phyloP scores from a whole-genome alignment of 2,329 filamentous ascomycete species.

The Aspergillus sojae region DNA sequence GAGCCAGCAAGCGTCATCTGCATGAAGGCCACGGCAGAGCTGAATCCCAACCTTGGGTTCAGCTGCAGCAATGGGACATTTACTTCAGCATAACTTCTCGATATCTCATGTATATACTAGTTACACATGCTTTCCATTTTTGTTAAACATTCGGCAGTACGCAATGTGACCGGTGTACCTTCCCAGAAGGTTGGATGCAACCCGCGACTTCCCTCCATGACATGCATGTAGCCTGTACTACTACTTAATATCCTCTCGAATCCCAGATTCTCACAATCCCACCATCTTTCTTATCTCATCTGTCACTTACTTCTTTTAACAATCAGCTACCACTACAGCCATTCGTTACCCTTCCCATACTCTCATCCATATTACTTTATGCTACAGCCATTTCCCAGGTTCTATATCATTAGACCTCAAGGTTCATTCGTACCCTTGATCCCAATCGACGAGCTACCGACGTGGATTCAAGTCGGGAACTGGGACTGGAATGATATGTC shows the following conservation, averaged over 20 bases:
- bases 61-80: conserved; percentile 40
- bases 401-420: conserved; percentile 43
- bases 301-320: background rate
- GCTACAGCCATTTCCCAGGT: conserved; percentile 35
- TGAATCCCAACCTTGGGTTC: conserved; percentile 41
- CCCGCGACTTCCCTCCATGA: background rate
- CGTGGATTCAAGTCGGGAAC: conserved; percentile 35
- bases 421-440: conserved; percentile 42
- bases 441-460: conserved; percentile 47
- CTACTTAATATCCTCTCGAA: background rate
- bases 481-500: conserved; percentile 23
- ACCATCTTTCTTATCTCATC: background rate
- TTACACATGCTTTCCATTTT: background rate
- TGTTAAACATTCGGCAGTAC: background rate
- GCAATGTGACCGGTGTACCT: background rate
- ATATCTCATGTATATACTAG: background rate
- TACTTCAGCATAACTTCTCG: conserved; percentile 11
- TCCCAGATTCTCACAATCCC: background rate
- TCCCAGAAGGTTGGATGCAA: background rate
- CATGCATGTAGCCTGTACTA: background rate
- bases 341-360: conserved; percentile 7
- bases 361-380: conserved; percentile 9
- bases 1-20: conserved; percentile 36
- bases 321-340: background rate
- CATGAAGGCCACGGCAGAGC: conserved; percentile 35